Evolutionary conservation across 148 eudicot genomes (phyloP).

Genomic region (Diospyros kaki): DNA sequence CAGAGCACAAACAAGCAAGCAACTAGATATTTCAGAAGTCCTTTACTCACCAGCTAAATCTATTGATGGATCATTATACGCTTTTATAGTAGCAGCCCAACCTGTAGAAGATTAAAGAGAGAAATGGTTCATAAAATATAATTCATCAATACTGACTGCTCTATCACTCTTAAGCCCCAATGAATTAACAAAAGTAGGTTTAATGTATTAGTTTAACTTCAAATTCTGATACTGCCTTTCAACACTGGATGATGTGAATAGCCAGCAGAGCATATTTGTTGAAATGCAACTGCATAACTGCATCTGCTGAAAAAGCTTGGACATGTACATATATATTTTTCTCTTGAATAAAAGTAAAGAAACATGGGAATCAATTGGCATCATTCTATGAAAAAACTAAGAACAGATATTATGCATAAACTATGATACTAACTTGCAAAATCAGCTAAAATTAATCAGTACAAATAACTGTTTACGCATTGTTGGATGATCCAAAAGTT

Average conservation of each 20-base stretch:
- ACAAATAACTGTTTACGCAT: not conserved
- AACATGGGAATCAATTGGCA: not conserved
- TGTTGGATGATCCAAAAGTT: too few species aligned
- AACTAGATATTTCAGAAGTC: constrained; percentile 3
- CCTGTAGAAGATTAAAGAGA: constrained; percentile 37
- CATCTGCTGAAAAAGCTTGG: not conserved
- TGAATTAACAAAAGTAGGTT: not conserved
- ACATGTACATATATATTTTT: not conserved
- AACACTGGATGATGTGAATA: not conserved
- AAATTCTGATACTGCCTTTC: not conserved
- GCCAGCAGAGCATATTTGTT: not conserved
- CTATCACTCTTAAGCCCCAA: not conserved
- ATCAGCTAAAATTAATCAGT: not conserved
- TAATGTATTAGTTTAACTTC: not conserved
- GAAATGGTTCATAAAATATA: not conserved
- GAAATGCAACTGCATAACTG: not conserved
- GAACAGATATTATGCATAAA: not conserved
- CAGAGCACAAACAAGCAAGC: not conserved
- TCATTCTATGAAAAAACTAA: not conserved
- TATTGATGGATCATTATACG: constrained; percentile 49
- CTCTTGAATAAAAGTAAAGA: not conserved
- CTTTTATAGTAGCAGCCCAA: constrained; percentile 63
- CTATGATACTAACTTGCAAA: not conserved
- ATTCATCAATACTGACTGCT: not conserved
- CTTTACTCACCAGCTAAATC: constrained; percentile 62